A percentile compares a stretch with the other conserved stretches of the same genome.
Evolutionary conservation across 2,329 filamentous ascomycete species (phyloP).

Genomic region (Ambrosiella beaveri): DNA sequence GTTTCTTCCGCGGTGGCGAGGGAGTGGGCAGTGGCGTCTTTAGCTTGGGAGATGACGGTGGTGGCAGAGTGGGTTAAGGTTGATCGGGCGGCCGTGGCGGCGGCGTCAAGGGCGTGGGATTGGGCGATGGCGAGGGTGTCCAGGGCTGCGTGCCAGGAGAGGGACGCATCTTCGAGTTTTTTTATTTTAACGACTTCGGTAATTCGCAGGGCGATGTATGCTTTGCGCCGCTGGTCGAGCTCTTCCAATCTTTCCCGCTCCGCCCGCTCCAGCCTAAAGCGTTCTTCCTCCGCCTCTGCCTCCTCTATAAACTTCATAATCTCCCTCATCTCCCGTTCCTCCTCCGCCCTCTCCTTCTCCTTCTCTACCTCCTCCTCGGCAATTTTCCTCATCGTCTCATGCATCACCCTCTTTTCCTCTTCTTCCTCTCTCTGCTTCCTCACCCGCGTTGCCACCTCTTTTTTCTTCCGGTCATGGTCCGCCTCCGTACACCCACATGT

Average conservation of each 20-base stretch:
- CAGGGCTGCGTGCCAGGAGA: constrained; percentile 22
- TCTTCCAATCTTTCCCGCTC: too few species aligned
- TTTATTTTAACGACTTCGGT: constrained; percentile 24
- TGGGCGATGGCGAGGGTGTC: constrained; percentile 27
- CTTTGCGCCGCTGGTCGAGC: constrained; percentile 20
- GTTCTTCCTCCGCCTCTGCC: constrained; percentile 14
- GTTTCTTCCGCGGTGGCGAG: constrained; percentile 17
- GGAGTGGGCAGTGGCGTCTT: constrained; percentile 20
- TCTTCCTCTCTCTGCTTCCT: constrained; percentile 19
- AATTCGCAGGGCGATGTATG: constrained; percentile 21
- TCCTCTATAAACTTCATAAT: too few species aligned
- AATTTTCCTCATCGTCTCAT: constrained; percentile 19
- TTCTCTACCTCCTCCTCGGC: constrained; percentile 18
- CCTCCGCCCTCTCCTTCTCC: constrained; percentile 19
- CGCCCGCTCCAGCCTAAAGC: constrained; percentile 21
- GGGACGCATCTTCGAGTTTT: constrained; percentile 21
- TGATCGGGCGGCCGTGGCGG: constrained; percentile 20
- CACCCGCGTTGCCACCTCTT: constrained; percentile 21
- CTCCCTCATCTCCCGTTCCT: neutral
- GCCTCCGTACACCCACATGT: constrained; percentile 47
- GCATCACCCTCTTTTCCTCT: constrained; percentile 20
- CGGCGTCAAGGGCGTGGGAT: constrained; percentile 22
- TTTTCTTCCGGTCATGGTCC: constrained; percentile 27
- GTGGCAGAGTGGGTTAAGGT: constrained; percentile 17
- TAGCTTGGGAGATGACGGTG: constrained; percentile 18